Percentiles rank a stretch among this genome's conserved stretches.
Evolutionary conservation across 148 eudicot genomes (phyloP).

Genomic region (Silene latifolia): DNA sequence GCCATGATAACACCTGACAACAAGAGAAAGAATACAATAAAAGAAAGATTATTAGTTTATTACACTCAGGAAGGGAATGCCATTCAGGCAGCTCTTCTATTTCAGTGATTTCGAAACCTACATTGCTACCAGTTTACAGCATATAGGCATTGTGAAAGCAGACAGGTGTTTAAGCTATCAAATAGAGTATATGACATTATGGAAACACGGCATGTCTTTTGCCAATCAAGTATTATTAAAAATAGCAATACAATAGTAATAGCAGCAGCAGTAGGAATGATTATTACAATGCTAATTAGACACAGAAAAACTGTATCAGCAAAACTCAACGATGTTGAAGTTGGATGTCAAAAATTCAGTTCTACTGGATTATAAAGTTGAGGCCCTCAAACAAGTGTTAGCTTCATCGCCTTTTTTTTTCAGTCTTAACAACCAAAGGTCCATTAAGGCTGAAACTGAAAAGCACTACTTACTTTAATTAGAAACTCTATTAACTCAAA

Average conservation of each 20-base stretch:
- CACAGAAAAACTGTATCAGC: neutral
- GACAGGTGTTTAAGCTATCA: neutral
- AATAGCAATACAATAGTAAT: neutral
- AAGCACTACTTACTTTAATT: neutral
- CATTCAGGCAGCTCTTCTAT: neutral
- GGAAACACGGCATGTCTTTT: neutral
- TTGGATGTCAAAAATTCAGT: neutral
- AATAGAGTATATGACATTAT: neutral
- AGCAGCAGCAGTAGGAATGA: neutral
- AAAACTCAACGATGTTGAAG: neutral
- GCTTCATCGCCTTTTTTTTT: neutral
- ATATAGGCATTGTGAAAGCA: neutral
- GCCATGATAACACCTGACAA: slow-evolving; percentile 49
- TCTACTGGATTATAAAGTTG: too few relatives aligned
- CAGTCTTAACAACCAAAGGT: neutral
- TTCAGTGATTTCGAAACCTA: neutral
- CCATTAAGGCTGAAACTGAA: neutral
- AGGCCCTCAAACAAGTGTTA: neutral
- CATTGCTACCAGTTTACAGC: neutral
- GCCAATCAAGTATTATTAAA: too few relatives aligned
- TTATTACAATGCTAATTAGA: neutral
- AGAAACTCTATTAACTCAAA: neutral
- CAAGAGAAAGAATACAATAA: slow-evolving; percentile 7
- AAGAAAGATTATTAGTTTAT: neutral
- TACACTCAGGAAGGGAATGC: neutral